phyloP scores from a whole-genome alignment of 1,139 yeast species.

The Yamadazyma spencermartinsiae region DNA sequence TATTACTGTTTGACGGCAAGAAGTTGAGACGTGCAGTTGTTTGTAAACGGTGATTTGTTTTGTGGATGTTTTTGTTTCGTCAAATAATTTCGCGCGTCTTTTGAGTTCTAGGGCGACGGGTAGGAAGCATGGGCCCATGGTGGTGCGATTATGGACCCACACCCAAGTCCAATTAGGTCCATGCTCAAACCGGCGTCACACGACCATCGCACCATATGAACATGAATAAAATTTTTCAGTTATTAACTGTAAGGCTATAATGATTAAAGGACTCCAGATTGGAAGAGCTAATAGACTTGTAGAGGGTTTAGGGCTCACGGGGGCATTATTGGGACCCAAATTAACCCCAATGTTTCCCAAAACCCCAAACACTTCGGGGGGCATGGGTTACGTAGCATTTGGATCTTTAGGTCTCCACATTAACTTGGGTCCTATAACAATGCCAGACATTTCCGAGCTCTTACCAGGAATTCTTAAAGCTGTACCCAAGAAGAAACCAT shows the following conservation, averaged over 20 bases:
- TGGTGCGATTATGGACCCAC: too few relatives aligned
- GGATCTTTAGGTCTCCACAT: neutral
- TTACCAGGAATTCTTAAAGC: constrained; percentile 63
- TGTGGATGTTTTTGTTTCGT: constrained; percentile 1
- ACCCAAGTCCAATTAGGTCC: neutral
- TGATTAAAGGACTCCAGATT: neutral
- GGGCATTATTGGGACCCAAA: too few relatives aligned
- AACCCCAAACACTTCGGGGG: too few relatives aligned
- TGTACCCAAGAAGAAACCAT: constrained; percentile 90
- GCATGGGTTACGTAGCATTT: neutral
- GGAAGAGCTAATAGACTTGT: neutral
- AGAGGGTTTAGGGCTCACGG: neutral
- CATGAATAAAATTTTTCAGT: neutral
- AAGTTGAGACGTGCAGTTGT: too few relatives aligned
- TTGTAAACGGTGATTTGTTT: neutral
- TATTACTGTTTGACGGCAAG: too few relatives aligned
- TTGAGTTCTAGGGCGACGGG: too few relatives aligned
- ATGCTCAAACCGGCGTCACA: neutral
- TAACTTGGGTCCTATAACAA: neutral
- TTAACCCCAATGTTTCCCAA: too few relatives aligned
- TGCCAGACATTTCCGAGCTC: constrained; percentile 2
- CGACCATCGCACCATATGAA: neutral
- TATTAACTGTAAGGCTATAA: neutral
- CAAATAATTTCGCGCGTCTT: neutral
- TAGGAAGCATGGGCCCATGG: too few relatives aligned